These are phyloP conservation scores for Saksenaea oblongispora DNA, from an alignment of 371 early-diverging fungal genomes.

Conservation along the genomic window DNA sequence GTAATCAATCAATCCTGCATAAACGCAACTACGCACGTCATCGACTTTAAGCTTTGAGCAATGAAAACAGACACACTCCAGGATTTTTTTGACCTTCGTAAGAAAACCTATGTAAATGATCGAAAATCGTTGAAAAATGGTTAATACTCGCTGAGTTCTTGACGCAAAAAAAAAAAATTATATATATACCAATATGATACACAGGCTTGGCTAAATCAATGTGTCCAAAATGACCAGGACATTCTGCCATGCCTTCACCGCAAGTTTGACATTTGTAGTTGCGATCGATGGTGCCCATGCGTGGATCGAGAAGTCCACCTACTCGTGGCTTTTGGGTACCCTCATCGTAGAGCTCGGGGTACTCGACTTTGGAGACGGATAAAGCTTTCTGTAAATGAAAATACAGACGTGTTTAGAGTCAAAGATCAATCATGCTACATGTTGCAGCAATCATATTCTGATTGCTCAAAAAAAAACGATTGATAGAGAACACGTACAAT, in stretches of 20 bases:
- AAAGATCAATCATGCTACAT: conserved; percentile 1
- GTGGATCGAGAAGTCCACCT: conserved; percentile 95
- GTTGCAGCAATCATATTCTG: background rate
- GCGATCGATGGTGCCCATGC: conserved; percentile 99
- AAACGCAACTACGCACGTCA: conserved; percentile 49
- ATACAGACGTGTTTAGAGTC: conserved; percentile 14
- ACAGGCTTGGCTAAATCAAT: conserved; percentile 99
- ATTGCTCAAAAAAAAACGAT: conserved; percentile 4
- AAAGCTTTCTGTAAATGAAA: conserved; percentile 79
- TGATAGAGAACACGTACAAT: conserved; percentile 67
- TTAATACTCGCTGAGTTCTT: background rate
- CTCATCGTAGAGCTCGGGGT: conserved; percentile 96
- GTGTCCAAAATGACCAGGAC: conserved; percentile 99
- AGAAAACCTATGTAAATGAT: conserved; percentile 62
- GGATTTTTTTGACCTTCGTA: conserved; percentile 94
- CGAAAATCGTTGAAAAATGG: background rate
- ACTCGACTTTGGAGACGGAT: conserved; percentile 96
- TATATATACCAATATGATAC: conserved; percentile 79
- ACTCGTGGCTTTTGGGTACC: conserved; percentile 83
- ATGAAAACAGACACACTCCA: conserved; percentile 98
- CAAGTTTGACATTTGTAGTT: conserved; percentile 99
- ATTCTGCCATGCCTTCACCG: conserved; percentile 94
- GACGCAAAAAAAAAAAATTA: conserved; percentile 11
- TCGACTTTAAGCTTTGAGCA: conserved; percentile 98
- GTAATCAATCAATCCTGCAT: conserved; percentile 3